Percentiles rank a stretch among this genome's conserved stretches.
phyloP scores from a whole-genome alignment of 2,329 filamentous ascomycete species.

The Thielaviopsis ethacetica region DNA sequence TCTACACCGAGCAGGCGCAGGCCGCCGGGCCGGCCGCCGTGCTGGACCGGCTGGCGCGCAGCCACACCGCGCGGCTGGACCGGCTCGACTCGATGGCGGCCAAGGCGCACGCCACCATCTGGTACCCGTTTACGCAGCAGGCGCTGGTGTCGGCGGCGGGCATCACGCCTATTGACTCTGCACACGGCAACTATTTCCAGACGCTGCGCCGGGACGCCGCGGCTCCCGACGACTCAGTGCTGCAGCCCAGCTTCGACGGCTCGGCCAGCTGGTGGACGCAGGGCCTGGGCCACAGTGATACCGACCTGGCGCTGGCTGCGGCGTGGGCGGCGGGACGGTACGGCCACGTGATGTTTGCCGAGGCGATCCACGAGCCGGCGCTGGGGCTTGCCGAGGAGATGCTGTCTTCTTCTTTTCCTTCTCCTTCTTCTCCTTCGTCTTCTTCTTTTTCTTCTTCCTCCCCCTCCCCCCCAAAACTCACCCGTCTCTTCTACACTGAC shows the following conservation, averaged over 20 bases:
- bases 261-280: constrained; percentile 90
- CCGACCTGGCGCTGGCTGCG: constrained; percentile 53
- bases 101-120: constrained; percentile 49
- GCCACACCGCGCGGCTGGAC: constrained; percentile 39
- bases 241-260: constrained; percentile 60
- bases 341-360: constrained; percentile 78
- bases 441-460: no score
- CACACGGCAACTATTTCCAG: constrained; percentile 65
- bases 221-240: constrained; percentile 18
- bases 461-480: no score
- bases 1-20: constrained; percentile 38
- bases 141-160: constrained; percentile 41
- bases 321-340: constrained; percentile 72
- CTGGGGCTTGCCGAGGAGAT: constrained; percentile 50
- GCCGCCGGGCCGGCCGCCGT: constrained; percentile 26
- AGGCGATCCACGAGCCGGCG: constrained; percentile 63
- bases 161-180: constrained; percentile 65
- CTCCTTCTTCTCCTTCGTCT: constrained; percentile 14
- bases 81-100: constrained; percentile 44
- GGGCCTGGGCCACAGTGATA: constrained; percentile 65
- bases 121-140: constrained; percentile 83
- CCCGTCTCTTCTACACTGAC: constrained; percentile 72
- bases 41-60: constrained; percentile 32
- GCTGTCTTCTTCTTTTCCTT: constrained; percentile 42
- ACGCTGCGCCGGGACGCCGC: constrained; percentile 20